Evolutionary conservation across 2,329 filamentous ascomycete genomes (phyloP), one percentile per base, ranked within the genome.

Genomic region (Sporothrix protearum): DNA sequence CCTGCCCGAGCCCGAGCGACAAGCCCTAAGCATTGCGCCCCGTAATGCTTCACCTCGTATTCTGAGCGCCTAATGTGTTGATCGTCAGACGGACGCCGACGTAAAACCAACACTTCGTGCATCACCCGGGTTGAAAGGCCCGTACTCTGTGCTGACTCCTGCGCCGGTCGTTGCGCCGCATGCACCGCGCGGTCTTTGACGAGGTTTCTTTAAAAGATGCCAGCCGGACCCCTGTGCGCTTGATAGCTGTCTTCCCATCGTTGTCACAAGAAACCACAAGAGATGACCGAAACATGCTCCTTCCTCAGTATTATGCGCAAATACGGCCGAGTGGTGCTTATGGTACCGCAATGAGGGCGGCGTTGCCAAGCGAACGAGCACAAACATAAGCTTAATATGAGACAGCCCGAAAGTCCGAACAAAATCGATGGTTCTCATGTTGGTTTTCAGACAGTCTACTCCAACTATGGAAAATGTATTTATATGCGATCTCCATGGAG

Each of bases 311-410:
- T 3, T 28, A 2, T 14, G 5, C 14, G 14, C 7, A 28, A 25
- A 19, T 61, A 61, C 57, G 57, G 33, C 57, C 57, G 57, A 22
- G 22, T 14, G n/a, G 10, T 4, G 57, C 57, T 25, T 42, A 61
- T 25, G 57, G 57, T 61, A 39, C 14, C 36, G 57, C 57, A 39
- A 61, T 16, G n/a, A 42, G 2, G 0, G 19, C 4, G 33, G 33
- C 10, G 36, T 25, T 16, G 33, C n/a, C 36, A 42, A 6, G 33
- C 57, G 57, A 42, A 25, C 33, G 36, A 63, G 57, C n/a, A 63
- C 57, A 25, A 63, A 22, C 25, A 63, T 42, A 63, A 63, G 57
- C 57, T 42, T 63, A 14, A 39, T 63, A 22, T 25, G 57, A 63
- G 57, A 63, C 57, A 63, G 57, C 33, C 33, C 57, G 33, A 57